These are phyloP conservation scores for Zea luxurians DNA, from an alignment of 176 grass and related monocot genomes.

Conservation along the genomic window DNA sequence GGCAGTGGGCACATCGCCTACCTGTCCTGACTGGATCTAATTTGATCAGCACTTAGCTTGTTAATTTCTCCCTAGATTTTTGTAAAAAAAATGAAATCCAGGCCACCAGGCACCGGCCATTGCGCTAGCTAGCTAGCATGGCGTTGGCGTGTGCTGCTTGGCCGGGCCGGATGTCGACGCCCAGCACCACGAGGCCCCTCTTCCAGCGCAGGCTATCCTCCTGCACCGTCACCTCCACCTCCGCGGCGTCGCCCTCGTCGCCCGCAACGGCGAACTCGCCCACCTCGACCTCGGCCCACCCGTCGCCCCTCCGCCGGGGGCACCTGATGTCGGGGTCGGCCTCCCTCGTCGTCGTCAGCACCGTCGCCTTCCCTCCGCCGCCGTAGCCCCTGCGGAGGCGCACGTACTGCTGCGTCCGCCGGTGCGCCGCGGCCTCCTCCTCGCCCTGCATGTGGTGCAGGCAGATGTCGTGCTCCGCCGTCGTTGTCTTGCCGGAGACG, in stretches of 20 bases:
- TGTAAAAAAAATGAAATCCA: not conserved
- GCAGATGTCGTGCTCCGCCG: slow-evolving; percentile 36
- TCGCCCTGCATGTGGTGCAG: slow-evolving; percentile 56
- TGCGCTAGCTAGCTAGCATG: not conserved
- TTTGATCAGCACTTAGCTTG: not conserved
- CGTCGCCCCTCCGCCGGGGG: slow-evolving; percentile 34
- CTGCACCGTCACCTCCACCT: slow-evolving; percentile 46
- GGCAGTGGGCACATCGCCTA: not conserved
- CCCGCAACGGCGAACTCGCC: slow-evolving; percentile 39
- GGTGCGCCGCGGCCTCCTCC: slow-evolving; percentile 35
- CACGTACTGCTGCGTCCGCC: slow-evolving; percentile 37
- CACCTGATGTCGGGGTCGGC: slow-evolving; percentile 36
- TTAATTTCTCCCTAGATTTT: too few relatives aligned
- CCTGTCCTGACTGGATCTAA: slow-evolving; percentile 5
- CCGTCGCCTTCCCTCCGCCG: not conserved
- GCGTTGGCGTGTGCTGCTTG: slow-evolving; percentile 10
- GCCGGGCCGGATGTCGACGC: slow-evolving; percentile 71
- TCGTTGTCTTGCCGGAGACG: too few relatives aligned
- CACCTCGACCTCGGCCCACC: slow-evolving; percentile 63
- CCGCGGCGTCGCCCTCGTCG: slow-evolving; percentile 7
- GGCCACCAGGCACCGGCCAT: too few relatives aligned
- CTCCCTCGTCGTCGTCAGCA: not conserved
- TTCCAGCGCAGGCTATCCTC: slow-evolving; percentile 52
- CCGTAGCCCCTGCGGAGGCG: slow-evolving; percentile 22
- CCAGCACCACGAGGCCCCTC: slow-evolving; percentile 64